Conservation (phyloP, 192 early-diverging fungal genomes). For the Umbelopsis sp. region DNA sequence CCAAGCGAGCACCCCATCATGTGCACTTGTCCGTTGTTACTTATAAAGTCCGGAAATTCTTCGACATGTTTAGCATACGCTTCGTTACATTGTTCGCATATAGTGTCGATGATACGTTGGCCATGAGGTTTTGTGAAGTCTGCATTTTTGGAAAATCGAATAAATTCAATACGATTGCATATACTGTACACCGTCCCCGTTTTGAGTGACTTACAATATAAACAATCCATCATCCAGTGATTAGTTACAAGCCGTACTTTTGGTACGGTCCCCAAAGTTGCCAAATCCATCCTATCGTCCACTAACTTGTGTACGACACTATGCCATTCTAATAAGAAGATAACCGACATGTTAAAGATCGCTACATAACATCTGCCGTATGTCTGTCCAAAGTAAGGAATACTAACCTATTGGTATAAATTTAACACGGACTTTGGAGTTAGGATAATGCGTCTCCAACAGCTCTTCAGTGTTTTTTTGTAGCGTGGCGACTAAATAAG, state of each 20-base stretch:
- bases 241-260: slow-evolving; percentile 53
- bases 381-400: not conserved
- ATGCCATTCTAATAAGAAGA: slow-evolving; percentile 40
- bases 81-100: slow-evolving; percentile 56
- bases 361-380: not conserved
- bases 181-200: no score
- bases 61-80: slow-evolving; percentile 50
- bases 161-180: not conserved
- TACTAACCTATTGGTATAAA: slow-evolving; percentile 32
- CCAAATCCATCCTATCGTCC: slow-evolving; percentile 44
- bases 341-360: not conserved
- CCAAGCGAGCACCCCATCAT: slow-evolving; percentile 69
- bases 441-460: slow-evolving; percentile 20
- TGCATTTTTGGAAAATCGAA: not conserved
- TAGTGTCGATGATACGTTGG: slow-evolving; percentile 51
- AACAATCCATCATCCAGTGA: slow-evolving; percentile 45
- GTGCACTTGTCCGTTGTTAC: slow-evolving; percentile 51
- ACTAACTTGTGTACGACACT: slow-evolving; percentile 43
- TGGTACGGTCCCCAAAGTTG: slow-evolving; percentile 46
- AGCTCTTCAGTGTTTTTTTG: slow-evolving; percentile 37
- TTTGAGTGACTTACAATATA: slow-evolving; percentile 41
- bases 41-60: slow-evolving; percentile 53
- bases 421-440: slow-evolving; percentile 23
- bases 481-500: slow-evolving; percentile 32
- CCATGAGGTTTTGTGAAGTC: slow-evolving; percentile 57